These are phyloP conservation scores for Chaetomium tenue DNA, from an alignment of 495 filamentous ascomycete species.

Conservation along the genomic window DNA sequence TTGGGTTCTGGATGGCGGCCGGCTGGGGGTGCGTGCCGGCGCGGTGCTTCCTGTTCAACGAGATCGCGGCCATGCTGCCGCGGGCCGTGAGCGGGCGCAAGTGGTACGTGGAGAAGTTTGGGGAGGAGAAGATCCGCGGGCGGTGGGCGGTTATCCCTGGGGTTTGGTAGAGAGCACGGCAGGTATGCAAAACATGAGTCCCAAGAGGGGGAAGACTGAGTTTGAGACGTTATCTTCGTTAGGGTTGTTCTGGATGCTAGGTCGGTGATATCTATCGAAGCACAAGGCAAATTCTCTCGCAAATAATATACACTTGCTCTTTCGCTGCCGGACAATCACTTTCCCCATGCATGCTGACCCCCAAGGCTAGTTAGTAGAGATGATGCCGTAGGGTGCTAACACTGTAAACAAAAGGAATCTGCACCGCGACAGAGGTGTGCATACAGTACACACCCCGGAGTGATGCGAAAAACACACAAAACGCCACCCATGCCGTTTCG, in stretches of 20 bases:
- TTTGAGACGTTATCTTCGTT: neutral
- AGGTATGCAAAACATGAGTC: neutral
- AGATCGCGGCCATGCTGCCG: slow-evolving; percentile 85
- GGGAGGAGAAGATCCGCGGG: slow-evolving; percentile 67
- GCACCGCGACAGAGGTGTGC: slow-evolving; percentile 23
- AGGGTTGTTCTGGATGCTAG: neutral
- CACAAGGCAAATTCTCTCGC: neutral
- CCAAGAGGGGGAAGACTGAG: neutral
- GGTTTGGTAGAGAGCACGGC: slow-evolving; percentile 49
- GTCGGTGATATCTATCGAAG: neutral
- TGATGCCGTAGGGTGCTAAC: neutral
- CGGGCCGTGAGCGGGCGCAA: slow-evolving; percentile 75
- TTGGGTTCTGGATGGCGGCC: slow-evolving; percentile 75
- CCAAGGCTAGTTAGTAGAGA: neutral
- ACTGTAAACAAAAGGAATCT: slow-evolving; percentile 12
- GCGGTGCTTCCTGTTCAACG: slow-evolving; percentile 77
- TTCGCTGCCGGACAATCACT: neutral
- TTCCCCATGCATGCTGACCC: neutral
- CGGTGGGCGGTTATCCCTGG: slow-evolving; percentile 84
- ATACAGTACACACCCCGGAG: neutral
- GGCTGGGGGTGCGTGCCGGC: slow-evolving; percentile 66
- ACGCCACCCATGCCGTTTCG: slow-evolving; percentile 26
- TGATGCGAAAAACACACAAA: slow-evolving; percentile 22
- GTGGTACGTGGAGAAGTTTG: slow-evolving; percentile 91
- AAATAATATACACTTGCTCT: neutral